Evolutionary conservation across 805 yeast genomes (phyloP).

Genomic region (Zygotorulaspora florentina): DNA sequence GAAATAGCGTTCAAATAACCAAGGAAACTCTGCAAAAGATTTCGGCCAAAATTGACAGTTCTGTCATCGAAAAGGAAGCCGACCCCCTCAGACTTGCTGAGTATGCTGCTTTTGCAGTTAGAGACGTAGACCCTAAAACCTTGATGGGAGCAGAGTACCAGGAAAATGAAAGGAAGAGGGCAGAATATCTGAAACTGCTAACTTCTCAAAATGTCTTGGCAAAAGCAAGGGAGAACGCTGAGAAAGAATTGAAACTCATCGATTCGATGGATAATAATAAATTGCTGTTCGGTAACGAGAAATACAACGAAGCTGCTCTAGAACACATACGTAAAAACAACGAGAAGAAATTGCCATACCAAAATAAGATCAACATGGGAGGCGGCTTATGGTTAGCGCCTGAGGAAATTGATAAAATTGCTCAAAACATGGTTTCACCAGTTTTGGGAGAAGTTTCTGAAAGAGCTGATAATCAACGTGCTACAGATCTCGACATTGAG

Average conservation of each 20-base stretch:
- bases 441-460: conserved; percentile 67
- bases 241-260: conserved; percentile 37
- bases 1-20: conserved; percentile 19
- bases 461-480: conserved; percentile 68
- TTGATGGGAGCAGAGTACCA: conserved; percentile 41
- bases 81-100: conserved; percentile 38
- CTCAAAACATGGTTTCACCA: conserved; percentile 75
- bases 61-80: conserved; percentile 69
- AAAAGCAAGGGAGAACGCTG: conserved; percentile 51
- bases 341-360: conserved; percentile 50
- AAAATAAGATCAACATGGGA: conserved; percentile 69
- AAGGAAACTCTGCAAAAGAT: conserved; percentile 21
- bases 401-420: conserved; percentile 73
- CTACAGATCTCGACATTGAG: conserved; percentile 45
- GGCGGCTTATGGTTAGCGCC: conserved; percentile 80
- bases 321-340: conserved; percentile 69
- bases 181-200: conserved; percentile 28
- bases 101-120: conserved; percentile 39
- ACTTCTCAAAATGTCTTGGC: conserved; percentile 42
- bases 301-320: conserved; percentile 67
- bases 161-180: conserved; percentile 37
- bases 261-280: conserved; percentile 38
- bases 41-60: conserved; percentile 7
- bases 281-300: conserved; percentile 40
- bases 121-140: conserved; percentile 37